phyloP scores from a whole-genome alignment of 1,284 basidiomycete species.

The Golubevia pallescens region DNA sequence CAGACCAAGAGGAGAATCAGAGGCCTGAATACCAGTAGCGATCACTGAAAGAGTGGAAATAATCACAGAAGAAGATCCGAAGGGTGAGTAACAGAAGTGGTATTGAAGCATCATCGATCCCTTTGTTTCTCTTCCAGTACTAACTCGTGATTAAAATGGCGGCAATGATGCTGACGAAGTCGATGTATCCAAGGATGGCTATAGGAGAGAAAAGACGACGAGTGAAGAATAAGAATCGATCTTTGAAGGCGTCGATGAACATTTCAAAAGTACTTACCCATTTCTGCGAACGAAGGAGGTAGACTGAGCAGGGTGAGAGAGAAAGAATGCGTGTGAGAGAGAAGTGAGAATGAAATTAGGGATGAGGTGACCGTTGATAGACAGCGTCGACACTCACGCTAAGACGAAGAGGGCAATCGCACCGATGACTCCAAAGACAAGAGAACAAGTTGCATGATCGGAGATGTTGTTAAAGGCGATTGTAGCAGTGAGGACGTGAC shows the following conservation, averaged over 20 bases:
- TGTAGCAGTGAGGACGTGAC: constrained; percentile 51
- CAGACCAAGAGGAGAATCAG: constrained; percentile 16
- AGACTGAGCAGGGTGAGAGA: background rate
- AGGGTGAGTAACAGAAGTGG: too few species aligned
- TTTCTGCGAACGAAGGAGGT: background rate
- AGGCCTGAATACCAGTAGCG: constrained; percentile 32
- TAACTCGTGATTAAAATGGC: constrained; percentile 37
- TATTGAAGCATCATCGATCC: too few species aligned
- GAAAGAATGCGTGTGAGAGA: constrained; percentile 31
- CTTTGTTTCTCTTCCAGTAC: too few species aligned
- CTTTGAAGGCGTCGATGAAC: too few species aligned
- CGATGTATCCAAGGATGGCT: constrained; percentile 49
- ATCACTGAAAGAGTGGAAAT: too few species aligned
- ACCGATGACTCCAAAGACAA: constrained; percentile 42
- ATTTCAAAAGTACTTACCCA: background rate
- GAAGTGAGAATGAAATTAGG: constrained; percentile 20
- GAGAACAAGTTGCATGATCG: constrained; percentile 32
- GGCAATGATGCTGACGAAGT: constrained; percentile 43
- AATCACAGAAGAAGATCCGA: too few species aligned
- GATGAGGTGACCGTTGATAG: background rate
- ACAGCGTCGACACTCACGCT: background rate
- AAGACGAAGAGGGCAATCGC: constrained; percentile 31
- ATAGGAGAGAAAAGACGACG: too few species aligned
- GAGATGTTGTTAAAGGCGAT: constrained; percentile 40
- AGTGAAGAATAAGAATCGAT: too few species aligned